A percentile compares a stretch with the other conserved stretches of the same genome.
Conservation (phyloP, 306 rosid species). For the Begonia fuchsioides region DNA sequence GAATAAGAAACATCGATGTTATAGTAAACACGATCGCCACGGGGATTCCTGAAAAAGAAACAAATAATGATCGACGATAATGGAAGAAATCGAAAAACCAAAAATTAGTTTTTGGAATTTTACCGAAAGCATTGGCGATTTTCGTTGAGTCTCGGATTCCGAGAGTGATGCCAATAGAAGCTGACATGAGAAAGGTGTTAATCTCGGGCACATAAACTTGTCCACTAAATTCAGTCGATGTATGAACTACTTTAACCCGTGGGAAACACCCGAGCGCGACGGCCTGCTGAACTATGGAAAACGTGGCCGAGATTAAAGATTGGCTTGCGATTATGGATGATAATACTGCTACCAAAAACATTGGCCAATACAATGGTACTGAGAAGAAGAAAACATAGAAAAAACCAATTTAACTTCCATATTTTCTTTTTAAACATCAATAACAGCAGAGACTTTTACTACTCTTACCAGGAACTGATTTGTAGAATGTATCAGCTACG, state of each 20-base stretch:
- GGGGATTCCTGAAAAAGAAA: constrained; percentile 14
- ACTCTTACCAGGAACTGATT: background rate
- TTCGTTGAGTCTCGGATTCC: constrained; percentile 4
- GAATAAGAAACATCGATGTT: constrained; percentile 10
- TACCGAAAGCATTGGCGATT: constrained; percentile 11
- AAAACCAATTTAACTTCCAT: background rate
- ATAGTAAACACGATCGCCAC: constrained; percentile 18
- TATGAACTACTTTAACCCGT: constrained; percentile 9
- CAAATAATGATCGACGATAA: no score
- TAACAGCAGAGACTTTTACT: background rate
- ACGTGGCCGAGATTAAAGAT: constrained; percentile 10
- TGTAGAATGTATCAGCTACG: background rate
- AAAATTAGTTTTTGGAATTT: background rate
- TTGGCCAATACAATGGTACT: constrained; percentile 11
- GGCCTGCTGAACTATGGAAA: constrained; percentile 14
- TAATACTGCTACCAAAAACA: constrained; percentile 10
- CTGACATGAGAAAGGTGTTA: constrained; percentile 5
- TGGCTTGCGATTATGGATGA: constrained; percentile 14
- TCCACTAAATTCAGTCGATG: constrained; percentile 4
- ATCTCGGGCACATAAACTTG: constrained; percentile 16
- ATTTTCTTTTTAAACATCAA: background rate
- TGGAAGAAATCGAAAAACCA: background rate
- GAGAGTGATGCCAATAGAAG: background rate
- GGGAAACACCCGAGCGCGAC: constrained; percentile 15
- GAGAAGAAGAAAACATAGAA: background rate